Percentiles rank a stretch among this genome's conserved stretches.
Conservation (phyloP, 176 grass and related monocot genomes). For the Alopecurus myosuroides region DNA sequence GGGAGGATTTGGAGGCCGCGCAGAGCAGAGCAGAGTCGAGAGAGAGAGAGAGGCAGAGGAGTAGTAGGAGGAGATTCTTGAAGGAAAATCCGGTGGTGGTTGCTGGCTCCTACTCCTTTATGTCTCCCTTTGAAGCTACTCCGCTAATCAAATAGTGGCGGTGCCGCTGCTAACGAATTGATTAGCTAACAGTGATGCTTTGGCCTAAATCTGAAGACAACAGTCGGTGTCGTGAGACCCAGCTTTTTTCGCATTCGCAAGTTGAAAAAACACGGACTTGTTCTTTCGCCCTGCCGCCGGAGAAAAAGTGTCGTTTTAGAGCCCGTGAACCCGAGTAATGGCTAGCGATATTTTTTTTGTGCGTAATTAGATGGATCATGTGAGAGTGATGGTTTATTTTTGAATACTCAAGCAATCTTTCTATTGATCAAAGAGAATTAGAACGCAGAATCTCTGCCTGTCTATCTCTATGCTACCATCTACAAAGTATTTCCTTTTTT, state of each 20-base stretch:
- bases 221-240: neutral
- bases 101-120: constrained; percentile 29
- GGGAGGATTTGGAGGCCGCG: neutral
- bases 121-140: constrained; percentile 36
- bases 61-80: neutral
- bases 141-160: constrained; percentile 11
- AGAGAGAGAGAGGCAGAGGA: neutral
- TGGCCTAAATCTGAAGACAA: constrained; percentile 15
- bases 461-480: too few relatives aligned
- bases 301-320: neutral
- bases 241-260: neutral
- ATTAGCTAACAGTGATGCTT: constrained; percentile 10
- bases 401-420: neutral
- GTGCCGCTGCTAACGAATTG: neutral
- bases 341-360: neutral
- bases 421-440: neutral
- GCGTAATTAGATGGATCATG: constrained; percentile 18
- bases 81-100: constrained; percentile 16
- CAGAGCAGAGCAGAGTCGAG: neutral
- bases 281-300: neutral
- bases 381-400: neutral
- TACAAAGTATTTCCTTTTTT: too few relatives aligned
- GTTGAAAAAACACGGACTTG: neutral
- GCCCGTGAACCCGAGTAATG: neutral
- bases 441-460: too few relatives aligned